A percentile compares a stretch with the other conserved stretches of the same genome.
Conservation (phyloP, 257 asterid species). For the Solanum medicagineum region DNA sequence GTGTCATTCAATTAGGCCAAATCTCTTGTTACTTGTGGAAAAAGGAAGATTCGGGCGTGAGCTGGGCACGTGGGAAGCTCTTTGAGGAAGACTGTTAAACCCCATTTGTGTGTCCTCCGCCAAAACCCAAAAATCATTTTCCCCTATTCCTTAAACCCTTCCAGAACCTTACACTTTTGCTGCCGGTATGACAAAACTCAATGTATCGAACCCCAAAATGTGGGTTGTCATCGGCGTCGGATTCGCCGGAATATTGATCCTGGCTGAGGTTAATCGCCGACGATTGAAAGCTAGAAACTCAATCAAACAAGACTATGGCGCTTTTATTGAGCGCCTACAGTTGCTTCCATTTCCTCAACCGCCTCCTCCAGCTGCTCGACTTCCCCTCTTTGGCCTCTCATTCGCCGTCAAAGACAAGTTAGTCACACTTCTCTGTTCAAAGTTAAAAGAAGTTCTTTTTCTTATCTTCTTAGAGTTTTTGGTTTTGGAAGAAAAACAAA, state of each 20-base stretch:
- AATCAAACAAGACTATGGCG: conserved; percentile 69
- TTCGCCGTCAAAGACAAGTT: conserved; percentile 86
- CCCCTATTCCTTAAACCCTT: conserved; percentile 15
- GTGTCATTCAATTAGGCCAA: too few species aligned
- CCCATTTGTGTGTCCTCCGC: not conserved
- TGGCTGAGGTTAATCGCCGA: conserved; percentile 80
- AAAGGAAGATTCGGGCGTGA: not conserved
- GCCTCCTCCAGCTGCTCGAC: conserved; percentile 92
- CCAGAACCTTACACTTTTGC: conserved; percentile 2
- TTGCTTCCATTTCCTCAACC: conserved; percentile 79
- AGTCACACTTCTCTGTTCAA: not conserved
- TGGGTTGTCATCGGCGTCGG: conserved; percentile 89
- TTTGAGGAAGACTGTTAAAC: not conserved
- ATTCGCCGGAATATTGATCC: conserved; percentile 67
- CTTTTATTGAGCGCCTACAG: conserved; percentile 62
- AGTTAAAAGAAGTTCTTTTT: not conserved
- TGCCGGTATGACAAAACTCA: conserved; percentile 40
- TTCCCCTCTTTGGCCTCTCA: conserved; percentile 55
- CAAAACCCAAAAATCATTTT: not conserved
- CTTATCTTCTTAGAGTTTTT: not conserved
- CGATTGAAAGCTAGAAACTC: conserved; percentile 30
- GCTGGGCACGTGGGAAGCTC: not conserved
- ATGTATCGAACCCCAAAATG: conserved; percentile 48
- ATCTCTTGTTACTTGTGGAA: not conserved
- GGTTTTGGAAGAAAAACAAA: not conserved